Evolutionary conservation across 2,329 filamentous ascomycete species (phyloP), one percentile per base, ranked within the genome.

Genomic region (Phialophora verrucosa): DNA sequence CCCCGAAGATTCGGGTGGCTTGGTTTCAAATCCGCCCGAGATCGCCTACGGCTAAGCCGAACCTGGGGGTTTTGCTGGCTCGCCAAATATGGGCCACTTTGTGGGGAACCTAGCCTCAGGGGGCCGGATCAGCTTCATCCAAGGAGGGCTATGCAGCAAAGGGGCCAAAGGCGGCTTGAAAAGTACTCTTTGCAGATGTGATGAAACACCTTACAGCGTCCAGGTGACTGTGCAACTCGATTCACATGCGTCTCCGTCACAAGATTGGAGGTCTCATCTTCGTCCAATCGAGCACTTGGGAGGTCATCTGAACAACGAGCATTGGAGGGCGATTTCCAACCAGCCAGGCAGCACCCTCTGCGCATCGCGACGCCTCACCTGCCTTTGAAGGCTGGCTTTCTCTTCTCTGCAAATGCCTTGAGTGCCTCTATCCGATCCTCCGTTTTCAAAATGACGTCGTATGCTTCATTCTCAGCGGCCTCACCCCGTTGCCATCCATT

Each of bases 391-490:
- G 82, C 81, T 17, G 89, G 88, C 78, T 85, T 88, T 73, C 89
- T 85, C 84, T 91, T 91, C 81, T 91, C 89, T 61, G 81, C 84
- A 81, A 99, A 99, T 0, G 95, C 95, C 77, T 81, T 86, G 69
- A 99, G 82, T 42, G 95, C 95, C 83, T 98, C 95, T 73, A 92
- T 83, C 66, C 93, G 85, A 81, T 99, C 95, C 76, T 93, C 89
- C 0, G 92, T 97, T 68, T 84, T 85, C 17, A 97, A 85, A 3
- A 98, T 92, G 29, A 89, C 83, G 74, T 92, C 87, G 78, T 98
- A 98, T 80, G 93, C 93, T 72, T 86, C 84, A 78, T 93, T 94
- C 82, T 97, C 95, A n/a, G 89, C 86, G 74, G 87, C 86, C 80
- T 95, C 91, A 4, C 84, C 86, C 70, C 80, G 74, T 69, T 81